Base-by-base conservation (phyloP, 2,329 filamentous ascomycete species). In the Celoporthe dispersa region DNA sequence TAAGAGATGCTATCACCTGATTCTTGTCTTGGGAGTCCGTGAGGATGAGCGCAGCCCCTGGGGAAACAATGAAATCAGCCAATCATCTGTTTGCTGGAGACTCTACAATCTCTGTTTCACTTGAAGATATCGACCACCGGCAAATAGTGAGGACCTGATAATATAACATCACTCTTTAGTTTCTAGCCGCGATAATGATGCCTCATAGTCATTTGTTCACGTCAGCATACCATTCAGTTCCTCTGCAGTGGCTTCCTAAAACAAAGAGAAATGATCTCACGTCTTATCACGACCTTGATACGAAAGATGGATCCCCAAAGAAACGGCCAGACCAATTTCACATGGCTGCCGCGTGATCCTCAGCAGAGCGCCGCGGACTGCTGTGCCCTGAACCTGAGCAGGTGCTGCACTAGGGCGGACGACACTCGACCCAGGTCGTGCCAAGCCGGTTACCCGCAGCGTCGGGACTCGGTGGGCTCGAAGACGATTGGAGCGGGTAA, bases 401-500 rank as follows among this genome's bases (percentile, higher is more conserved):
- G 11, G 19, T 48, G 44, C 2, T n/a, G 22, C n/a, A 31, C n/a
- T 55, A 16, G 55, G 48, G 64, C 64, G 64, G 64, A 44, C 64
- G 28, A 66, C 64, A 66, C 64, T 66, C 53, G 53, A 60, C 64
- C 64, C 53, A 59, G 33, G 1, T n/a, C 0, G 25, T 19, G 19
- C 41, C 19, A 48, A 22, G 44, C n/a, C n/a, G n/a, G n/a, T n/a
- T 48, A n/a, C 44, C 64, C 19, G 25, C 33, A 11, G 41, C 12
- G 22, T 31, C 9, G 51, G n/a, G 28, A 25, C 35, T 28, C 22
- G 25, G 39, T n/a, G 28, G 55, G 31, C 66, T 53, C 12, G 28
- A 60, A 35, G 41, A n/a, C 39, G 33, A 78, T 78, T 78, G 76
- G 77, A 44, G 74, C 77, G 77, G 77, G 44, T 79, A 79, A 79